Conservation (phyloP, 1,139 yeast species). For the Zygosaccharomyces sapae region DNA sequence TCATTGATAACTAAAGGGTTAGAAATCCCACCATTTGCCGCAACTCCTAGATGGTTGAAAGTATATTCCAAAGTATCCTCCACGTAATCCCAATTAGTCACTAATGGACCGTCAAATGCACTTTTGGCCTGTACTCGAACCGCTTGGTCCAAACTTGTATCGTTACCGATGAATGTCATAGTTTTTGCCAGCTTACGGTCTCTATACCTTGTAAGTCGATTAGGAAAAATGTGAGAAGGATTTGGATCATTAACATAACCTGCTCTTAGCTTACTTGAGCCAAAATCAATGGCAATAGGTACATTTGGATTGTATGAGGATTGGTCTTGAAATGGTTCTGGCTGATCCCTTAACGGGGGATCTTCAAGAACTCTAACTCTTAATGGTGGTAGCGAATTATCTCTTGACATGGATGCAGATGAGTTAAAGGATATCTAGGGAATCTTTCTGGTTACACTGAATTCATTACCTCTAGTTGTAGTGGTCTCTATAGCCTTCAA, state of each 20-base stretch:
- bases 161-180: constrained; percentile 78
- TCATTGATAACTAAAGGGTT: constrained; percentile 85
- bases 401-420: constrained; percentile 26
- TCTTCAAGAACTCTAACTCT: constrained; percentile 50
- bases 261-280: constrained; percentile 63
- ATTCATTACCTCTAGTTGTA: not conserved
- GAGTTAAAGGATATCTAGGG: not conserved
- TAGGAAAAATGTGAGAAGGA: constrained; percentile 69
- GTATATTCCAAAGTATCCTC: constrained; percentile 82
- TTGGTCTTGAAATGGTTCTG: constrained; percentile 49
- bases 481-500: not conserved
- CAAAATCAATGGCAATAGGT: constrained; percentile 83
- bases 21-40: constrained; percentile 47
- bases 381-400: constrained; percentile 44
- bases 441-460: not conserved
- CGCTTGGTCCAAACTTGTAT: constrained; percentile 65
- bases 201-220: constrained; percentile 66
- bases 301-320: constrained; percentile 48
- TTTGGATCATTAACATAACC: constrained; percentile 55
- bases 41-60: constrained; percentile 71
- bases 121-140: constrained; percentile 65
- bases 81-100: constrained; percentile 89
- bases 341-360: constrained; percentile 36
- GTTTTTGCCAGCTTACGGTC: constrained; percentile 65
- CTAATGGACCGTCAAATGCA: constrained; percentile 82